Base-by-base conservation (phyloP, 495 filamentous ascomycete species). In the Peziza echinospora region DNA sequence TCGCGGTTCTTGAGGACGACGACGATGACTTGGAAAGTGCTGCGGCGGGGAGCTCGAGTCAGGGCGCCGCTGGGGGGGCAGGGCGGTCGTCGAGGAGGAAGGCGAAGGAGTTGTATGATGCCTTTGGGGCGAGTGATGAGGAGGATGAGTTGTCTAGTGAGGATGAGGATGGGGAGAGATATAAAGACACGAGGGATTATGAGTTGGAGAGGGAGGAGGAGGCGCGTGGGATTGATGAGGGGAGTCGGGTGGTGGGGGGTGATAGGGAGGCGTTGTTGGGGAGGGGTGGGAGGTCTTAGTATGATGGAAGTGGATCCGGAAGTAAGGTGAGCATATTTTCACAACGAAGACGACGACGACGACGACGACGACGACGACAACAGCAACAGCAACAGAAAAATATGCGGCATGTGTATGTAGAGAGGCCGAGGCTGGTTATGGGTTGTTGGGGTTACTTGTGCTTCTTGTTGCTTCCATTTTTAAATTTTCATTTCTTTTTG, bases 71-170 rank as follows among this genome's bases (percentile, higher is more conserved):
- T 28, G 50, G 48, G n/a, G 46, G 45, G 9, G 40, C 53, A 5
- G 57, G 63, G 45, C 59, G 62, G 43, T 54, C 56, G 30, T 46
- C 58, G 21, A 66, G 66, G 57, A 73, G 74, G 45, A 71, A 80
- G 45, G 83, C 78, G 19, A 81, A 82, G 22, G 79, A 91, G 63
- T 63, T 97, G 28, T 97, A 97, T 63, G 82, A 94, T 69, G 83
- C 89, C 26, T 93, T 93, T 71, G 82, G 84, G 6, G 70, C 76
- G 10, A 76, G 81, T 53, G 71, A 72, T 37, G 69, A 71, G 47
- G 67, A 67, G 48, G 86, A 89, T 44, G 82, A 84, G 48, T 73
- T 76, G 41, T 58, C 72, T 26, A 71, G 72, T 48, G 74, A 72
- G 47, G 72, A 74, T 34, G 73, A 72, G 21, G 70, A 73, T 5